phyloP scores from a whole-genome alignment of 352 stramenopile species.

The Phytophthora chlamydospora region DNA sequence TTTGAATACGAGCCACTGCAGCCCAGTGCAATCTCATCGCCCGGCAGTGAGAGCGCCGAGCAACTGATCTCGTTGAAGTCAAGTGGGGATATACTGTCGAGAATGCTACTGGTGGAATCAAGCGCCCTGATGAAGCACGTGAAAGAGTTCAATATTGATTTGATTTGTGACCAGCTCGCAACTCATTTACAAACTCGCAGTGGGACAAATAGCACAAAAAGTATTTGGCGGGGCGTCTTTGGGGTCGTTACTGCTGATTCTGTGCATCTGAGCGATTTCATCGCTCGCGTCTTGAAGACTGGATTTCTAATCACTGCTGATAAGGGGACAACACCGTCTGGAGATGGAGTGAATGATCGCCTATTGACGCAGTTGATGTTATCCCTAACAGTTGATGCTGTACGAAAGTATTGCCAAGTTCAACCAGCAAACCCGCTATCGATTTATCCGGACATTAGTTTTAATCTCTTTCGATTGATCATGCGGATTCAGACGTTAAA shows the following conservation, averaged over 20 bases:
- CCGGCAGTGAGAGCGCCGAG: not conserved
- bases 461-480: conserved; percentile 56
- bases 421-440: not conserved
- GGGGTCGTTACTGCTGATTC: conserved; percentile 29
- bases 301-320: conserved; percentile 35
- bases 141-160: conserved; percentile 37
- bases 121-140: conserved; percentile 33
- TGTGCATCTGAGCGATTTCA: conserved; percentile 54
- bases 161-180: conserved; percentile 39
- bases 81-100: conserved; percentile 43
- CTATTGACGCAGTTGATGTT: conserved; percentile 49
- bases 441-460: conserved; percentile 19
- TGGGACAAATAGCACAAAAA: conserved; percentile 34
- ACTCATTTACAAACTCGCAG: conserved; percentile 43
- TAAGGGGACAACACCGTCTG: not conserved
- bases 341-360: conserved; percentile 9
- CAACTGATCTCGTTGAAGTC: conserved; percentile 10
- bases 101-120: conserved; percentile 32
- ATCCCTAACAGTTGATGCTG: conserved; percentile 47
- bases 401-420: conserved; percentile 38
- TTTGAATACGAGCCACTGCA: conserved; percentile 40
- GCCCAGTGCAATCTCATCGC: not conserved
- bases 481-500: conserved; percentile 52
- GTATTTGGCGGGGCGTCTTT: conserved; percentile 61
- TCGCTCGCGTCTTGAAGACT: conserved; percentile 41